These are phyloP conservation scores for Drechslera avenae DNA, from an alignment of 2,329 filamentous ascomycete genomes.

Conservation along the genomic window DNA sequence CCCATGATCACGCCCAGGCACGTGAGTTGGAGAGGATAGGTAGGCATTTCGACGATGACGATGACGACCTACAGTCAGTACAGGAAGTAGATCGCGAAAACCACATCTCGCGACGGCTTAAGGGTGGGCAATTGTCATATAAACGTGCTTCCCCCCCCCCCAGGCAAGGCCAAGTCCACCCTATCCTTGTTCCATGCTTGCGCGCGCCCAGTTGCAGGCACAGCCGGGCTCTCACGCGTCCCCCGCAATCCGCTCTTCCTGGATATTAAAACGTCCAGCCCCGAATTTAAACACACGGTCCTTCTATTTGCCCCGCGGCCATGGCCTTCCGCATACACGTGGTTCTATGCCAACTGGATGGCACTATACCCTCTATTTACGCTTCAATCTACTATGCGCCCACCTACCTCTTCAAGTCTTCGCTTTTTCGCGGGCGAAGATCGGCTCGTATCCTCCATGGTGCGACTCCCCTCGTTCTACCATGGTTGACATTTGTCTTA, in stretches of 20 bases:
- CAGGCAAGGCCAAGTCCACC: slow-evolving; percentile 13
- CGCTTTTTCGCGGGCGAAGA: neutral
- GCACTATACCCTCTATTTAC: too few relatives aligned
- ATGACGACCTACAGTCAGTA: slow-evolving; percentile 32
- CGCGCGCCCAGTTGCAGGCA: slow-evolving; percentile 17
- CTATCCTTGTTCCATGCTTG: slow-evolving; percentile 19
- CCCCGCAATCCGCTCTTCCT: slow-evolving; percentile 22
- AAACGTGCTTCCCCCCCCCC: too few relatives aligned
- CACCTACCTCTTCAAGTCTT: neutral
- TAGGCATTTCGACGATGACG: slow-evolving; percentile 43
- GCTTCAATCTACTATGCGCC: slow-evolving; percentile 10
- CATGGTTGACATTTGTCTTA: slow-evolving; percentile 6
- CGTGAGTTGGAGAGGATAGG: slow-evolving; percentile 47
- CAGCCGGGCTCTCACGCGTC: slow-evolving; percentile 14
- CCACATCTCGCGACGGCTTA: slow-evolving; percentile 34
- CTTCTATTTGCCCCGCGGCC: slow-evolving; percentile 20
- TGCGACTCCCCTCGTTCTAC: slow-evolving; percentile 10
- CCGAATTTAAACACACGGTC: slow-evolving; percentile 21
- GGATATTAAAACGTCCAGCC: slow-evolving; percentile 26
- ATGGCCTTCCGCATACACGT: slow-evolving; percentile 8
- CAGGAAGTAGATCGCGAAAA: slow-evolving; percentile 34
- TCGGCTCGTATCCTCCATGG: slow-evolving; percentile 9
- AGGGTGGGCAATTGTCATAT: slow-evolving; percentile 39
- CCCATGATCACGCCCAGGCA: slow-evolving; percentile 46
- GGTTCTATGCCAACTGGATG: too few relatives aligned